Conservation (phyloP, 2,329 filamentous ascomycete genomes). For the Anisogramma anomala region DNA sequence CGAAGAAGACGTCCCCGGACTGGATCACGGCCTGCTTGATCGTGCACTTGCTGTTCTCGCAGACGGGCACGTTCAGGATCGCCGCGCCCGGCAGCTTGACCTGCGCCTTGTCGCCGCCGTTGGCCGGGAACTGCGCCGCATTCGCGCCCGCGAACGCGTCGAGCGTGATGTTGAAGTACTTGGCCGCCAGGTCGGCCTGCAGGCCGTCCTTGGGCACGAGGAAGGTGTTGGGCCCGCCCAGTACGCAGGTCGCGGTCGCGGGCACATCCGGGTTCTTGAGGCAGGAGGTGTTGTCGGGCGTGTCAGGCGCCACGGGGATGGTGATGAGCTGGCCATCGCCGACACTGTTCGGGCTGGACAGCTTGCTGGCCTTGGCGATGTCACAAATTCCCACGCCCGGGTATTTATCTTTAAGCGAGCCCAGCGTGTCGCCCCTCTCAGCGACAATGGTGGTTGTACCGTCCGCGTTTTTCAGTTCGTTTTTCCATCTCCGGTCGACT, state of each 20-base stretch:
- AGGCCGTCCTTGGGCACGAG: not conserved
- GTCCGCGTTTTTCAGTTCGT: too few species aligned
- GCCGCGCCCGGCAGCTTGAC: not conserved
- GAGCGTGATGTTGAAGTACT: conserved; percentile 9
- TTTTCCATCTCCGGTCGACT: too few species aligned
- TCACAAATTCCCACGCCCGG: conserved; percentile 6
- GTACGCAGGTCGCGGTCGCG: conserved; percentile 1
- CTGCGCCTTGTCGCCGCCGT: not conserved
- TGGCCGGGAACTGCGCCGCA: not conserved
- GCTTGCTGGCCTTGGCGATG: conserved; percentile 6
- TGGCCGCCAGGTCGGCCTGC: conserved; percentile 1
- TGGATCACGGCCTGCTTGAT: conserved; percentile 2
- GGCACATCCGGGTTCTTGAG: conserved; percentile 1
- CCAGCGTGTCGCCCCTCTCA: conserved; percentile 1
- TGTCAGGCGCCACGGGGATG: conserved; percentile 4
- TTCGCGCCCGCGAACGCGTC: conserved; percentile 3
- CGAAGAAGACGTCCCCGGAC: conserved; percentile 5
- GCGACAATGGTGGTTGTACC: not conserved
- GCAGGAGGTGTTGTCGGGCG: conserved; percentile 6
- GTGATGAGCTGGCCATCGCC: conserved; percentile 1
- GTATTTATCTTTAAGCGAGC: not conserved
- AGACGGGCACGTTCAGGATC: conserved; percentile 5
- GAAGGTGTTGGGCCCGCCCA: conserved; percentile 5
- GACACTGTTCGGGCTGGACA: conserved; percentile 3
- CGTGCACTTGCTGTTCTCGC: conserved; percentile 6